Conservation (phyloP, 352 stramenopile genomes). For the Pythium periplocum region DNA sequence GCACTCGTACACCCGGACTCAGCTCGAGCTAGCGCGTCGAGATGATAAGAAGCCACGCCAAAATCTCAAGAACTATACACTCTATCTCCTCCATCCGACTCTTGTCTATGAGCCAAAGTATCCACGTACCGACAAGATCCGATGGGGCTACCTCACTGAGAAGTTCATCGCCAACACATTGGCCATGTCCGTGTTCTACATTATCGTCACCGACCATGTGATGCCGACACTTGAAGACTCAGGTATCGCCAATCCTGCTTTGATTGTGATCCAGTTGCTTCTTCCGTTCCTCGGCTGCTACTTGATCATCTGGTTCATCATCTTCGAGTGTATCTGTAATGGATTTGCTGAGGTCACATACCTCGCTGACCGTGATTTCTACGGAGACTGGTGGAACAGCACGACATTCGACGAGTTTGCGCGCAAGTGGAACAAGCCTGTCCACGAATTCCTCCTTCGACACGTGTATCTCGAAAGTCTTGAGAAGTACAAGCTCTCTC, state of each 20-base stretch:
- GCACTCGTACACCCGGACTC: conserved; percentile 77
- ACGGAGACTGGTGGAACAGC: conserved; percentile 97
- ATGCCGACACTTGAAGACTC: conserved; percentile 77
- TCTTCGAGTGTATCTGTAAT: conserved; percentile 97
- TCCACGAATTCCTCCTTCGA: conserved; percentile 93
- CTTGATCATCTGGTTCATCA: conserved; percentile 95
- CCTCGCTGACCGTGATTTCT: conserved; percentile 91
- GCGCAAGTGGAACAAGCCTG: conserved; percentile 96
- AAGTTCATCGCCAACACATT: conserved; percentile 79
- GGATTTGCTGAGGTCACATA: conserved; percentile 92
- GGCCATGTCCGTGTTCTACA: conserved; percentile 80
- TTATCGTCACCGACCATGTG: conserved; percentile 89
- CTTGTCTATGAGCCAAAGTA: conserved; percentile 94
- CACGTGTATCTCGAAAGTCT: conserved; percentile 82
- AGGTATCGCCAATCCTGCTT: conserved; percentile 39
- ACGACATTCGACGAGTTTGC: conserved; percentile 89
- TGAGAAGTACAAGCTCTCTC: conserved; percentile 67
- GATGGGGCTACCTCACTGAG: conserved; percentile 77
- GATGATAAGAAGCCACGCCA: conserved; percentile 21
- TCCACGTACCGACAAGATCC: conserved; percentile 76
- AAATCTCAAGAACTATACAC: conserved; percentile 50
- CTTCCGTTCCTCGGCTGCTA: conserved; percentile 94
- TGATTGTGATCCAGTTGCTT: conserved; percentile 78
- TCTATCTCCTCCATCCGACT: conserved; percentile 83
- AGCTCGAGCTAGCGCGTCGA: conserved; percentile 49